A percentile compares a stretch with the other conserved stretches of the same genome.
phyloP scores from a whole-genome alignment of 2,329 filamentous ascomycete genomes.

The Bipolaris oryzae region DNA sequence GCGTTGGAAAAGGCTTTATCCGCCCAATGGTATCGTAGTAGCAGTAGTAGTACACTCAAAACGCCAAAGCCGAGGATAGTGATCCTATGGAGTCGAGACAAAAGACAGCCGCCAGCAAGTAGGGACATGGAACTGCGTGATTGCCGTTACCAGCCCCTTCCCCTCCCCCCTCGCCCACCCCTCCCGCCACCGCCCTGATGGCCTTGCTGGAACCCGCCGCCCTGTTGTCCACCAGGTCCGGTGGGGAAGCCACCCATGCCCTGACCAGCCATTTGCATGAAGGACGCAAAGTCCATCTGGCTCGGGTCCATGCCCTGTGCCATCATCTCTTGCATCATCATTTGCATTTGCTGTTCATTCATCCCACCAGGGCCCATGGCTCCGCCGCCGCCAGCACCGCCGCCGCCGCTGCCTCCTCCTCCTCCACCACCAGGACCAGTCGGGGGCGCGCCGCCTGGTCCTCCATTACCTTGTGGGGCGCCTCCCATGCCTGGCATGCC shows the following conservation, averaged over 20 bases:
- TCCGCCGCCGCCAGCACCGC: slow-evolving; percentile 3
- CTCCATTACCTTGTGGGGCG: slow-evolving; percentile 18
- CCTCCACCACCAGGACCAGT: slow-evolving; percentile 32
- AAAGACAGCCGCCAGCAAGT: not conserved
- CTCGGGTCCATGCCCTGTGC: slow-evolving; percentile 56
- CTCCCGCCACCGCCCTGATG: slow-evolving; percentile 38
- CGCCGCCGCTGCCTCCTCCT: slow-evolving; percentile 1
- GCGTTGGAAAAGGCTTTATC: slow-evolving; percentile 15
- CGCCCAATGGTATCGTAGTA: slow-evolving; percentile 30
- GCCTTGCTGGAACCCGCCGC: slow-evolving; percentile 37
- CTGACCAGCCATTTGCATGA: slow-evolving; percentile 45
- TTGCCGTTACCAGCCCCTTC: slow-evolving; percentile 30
- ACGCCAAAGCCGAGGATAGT: slow-evolving; percentile 22
- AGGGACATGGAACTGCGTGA: not conserved
- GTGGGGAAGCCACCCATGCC: slow-evolving; percentile 38
- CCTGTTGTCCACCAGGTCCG: slow-evolving; percentile 32
- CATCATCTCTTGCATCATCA: slow-evolving; percentile 60
- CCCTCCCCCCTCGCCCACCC: slow-evolving; percentile 33
- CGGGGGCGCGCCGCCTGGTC: slow-evolving; percentile 36
- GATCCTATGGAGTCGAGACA: not conserved
- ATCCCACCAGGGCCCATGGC: slow-evolving; percentile 39
- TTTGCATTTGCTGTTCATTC: slow-evolving; percentile 64
- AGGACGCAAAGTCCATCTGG: slow-evolving; percentile 43
- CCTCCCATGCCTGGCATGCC: slow-evolving; percentile 34
- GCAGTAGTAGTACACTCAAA: slow-evolving; percentile 26